Base-by-base conservation (phyloP, 2,329 filamentous ascomycete genomes). In the Sporothrix variecibatus region DNA sequence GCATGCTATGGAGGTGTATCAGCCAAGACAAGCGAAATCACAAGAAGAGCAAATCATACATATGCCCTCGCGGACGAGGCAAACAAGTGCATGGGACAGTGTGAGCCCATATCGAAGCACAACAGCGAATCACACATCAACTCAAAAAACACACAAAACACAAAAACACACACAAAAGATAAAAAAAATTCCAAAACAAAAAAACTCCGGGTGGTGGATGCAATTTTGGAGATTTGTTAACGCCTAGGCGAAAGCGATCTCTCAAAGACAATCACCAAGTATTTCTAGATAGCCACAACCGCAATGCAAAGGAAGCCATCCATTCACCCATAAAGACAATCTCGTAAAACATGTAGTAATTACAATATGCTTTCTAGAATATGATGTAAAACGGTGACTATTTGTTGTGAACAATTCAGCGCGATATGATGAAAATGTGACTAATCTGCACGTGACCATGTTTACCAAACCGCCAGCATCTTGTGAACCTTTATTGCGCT, bases 121-220 rank as follows among this genome's bases (percentile, higher is more conserved):
- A n/a, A 5, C 58, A 62, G 38, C 17, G 23, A 40, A 31, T 46
- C 26, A 62, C 40, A 65, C 58, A 72, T 28, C 26, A 43, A 51
- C 26, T n/a, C 64, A 60, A 69, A 31, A 67, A 40, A 71, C 72
- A 62, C 71, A 58, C n/a, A 76, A 67, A 65, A 76, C 34, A 28
- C 64, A 60, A 69, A 69, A 38, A 67, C 46, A 71, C 72, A 62
- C 71, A 58, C n/a, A 76, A 67, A 69, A 76, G 34, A 65, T 3
- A 2, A 65, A 65, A 65, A 67, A 46, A 67, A 43, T 43, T 8
- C 11, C 11, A 65, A 65, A 67, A 46, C 4, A 28, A 46, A 65
- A 65, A 65, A 65, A 67, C 20, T 2, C 20, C 20, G 62, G 62
- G 62, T 67, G 38, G 38, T 28, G 38, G 62, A 67, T 67, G 62